Percentiles rank a stretch among this genome's conserved stretches.
Evolutionary conservation across 2,329 filamentous ascomycete species (phyloP).

Genomic region (Talaromyces sp.): DNA sequence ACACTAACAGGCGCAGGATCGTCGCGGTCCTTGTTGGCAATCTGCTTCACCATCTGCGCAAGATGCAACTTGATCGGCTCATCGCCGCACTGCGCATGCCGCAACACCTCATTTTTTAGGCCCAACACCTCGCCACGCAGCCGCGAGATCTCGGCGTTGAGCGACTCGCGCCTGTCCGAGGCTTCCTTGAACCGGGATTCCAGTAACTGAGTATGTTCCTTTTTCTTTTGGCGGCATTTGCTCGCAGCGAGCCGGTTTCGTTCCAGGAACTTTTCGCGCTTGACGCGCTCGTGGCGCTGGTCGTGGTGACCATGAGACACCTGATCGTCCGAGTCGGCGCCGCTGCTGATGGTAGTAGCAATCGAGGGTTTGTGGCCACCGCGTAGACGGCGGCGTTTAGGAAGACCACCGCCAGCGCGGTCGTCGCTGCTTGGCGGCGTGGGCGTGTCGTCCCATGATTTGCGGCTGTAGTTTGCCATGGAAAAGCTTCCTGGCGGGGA

Average conservation of each 20-base stretch:
- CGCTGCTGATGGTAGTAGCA: constrained; percentile 18
- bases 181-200: constrained; percentile 38
- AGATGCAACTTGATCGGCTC: constrained; percentile 33
- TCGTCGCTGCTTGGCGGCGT: constrained; percentile 11
- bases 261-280: constrained; percentile 51
- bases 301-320: constrained; percentile 16
- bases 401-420: background rate
- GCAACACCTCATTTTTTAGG: constrained; percentile 36
- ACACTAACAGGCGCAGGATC: constrained; percentile 8
- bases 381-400: constrained; percentile 18
- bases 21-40: constrained; percentile 24
- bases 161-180: constrained; percentile 26
- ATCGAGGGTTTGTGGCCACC: constrained; percentile 13
- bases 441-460: constrained; percentile 12
- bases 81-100: constrained; percentile 35
- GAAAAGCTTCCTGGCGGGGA: background rate
- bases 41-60: constrained; percentile 33
- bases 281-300: constrained; percentile 24
- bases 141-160: constrained; percentile 28
- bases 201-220: constrained; percentile 50
- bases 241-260: constrained; percentile 56
- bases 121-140: constrained; percentile 33
- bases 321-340: constrained; percentile 18
- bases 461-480: constrained; percentile 5
- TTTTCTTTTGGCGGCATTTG: constrained; percentile 60